Conservation (phyloP, 371 early-diverging fungal genomes). For the Mucor plumbeus region DNA sequence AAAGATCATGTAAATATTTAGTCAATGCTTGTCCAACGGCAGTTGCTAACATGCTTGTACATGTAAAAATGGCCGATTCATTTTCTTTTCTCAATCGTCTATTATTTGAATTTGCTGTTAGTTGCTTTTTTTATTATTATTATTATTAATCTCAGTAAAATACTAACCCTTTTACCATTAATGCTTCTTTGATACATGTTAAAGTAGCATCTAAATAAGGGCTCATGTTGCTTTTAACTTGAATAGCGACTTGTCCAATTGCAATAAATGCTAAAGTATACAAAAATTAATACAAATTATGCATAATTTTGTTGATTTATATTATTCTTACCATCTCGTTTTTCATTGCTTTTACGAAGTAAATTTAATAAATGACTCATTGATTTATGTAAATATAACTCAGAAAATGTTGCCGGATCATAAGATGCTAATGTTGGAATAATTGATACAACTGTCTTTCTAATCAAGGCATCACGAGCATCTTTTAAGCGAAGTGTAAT, state of each 20-base stretch:
- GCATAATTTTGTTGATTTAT: not conserved
- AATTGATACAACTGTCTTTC: constrained; percentile 82
- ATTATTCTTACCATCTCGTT: constrained; percentile 56
- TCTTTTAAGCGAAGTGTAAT: constrained; percentile 81
- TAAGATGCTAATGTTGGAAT: constrained; percentile 87
- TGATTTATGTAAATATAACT: constrained; percentile 71
- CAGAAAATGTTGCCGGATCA: constrained; percentile 80
- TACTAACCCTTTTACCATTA: constrained; percentile 57
- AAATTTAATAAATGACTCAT: constrained; percentile 81
- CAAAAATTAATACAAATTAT: not conserved
- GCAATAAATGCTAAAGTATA: constrained; percentile 74
- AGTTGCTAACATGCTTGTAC: constrained; percentile 86
- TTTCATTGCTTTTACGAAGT: constrained; percentile 82
- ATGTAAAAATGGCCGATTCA: constrained; percentile 81
- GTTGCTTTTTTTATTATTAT: not conserved
- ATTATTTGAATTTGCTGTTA: not conserved
- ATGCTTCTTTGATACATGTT: constrained; percentile 74
- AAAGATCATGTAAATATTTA: constrained; percentile 83
- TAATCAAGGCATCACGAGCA: constrained; percentile 81
- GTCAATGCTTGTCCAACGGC: constrained; percentile 92
- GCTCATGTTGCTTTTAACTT: constrained; percentile 81
- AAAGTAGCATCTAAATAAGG: constrained; percentile 82
- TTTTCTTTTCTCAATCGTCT: constrained; percentile 64
- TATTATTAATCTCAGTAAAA: no score
- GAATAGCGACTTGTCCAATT: constrained; percentile 86